Evolutionary conservation across 768 basidiomycete species (phyloP).

Genomic region (Pholiota microspora): DNA sequence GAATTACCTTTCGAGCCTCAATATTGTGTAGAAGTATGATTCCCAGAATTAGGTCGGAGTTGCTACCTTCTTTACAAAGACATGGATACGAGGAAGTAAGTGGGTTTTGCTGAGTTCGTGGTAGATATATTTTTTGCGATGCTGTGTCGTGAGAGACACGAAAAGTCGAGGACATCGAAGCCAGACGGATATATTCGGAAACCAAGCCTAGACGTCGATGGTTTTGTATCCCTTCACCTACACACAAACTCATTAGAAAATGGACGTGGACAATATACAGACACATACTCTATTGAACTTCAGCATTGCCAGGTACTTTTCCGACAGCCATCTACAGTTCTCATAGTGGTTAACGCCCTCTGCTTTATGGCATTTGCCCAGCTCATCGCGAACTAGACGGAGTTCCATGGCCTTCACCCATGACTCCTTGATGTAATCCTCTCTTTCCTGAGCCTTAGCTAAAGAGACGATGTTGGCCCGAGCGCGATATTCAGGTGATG

Average conservation of each 20-base stretch:
- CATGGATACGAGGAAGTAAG: background rate
- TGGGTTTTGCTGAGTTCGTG: background rate
- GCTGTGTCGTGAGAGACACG: background rate
- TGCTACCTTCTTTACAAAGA: background rate
- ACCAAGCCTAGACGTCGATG: conserved; percentile 45
- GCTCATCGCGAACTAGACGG: conserved; percentile 82
- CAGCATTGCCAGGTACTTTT: conserved; percentile 80
- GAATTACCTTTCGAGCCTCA: background rate
- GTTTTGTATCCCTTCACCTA: conserved; percentile 86
- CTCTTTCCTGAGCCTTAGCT: conserved; percentile 70
- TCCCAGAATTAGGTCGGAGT: background rate
- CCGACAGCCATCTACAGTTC: conserved; percentile 82
- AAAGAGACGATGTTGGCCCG: background rate
- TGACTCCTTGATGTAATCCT: conserved; percentile 80
- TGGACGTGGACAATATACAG: too few relatives aligned
- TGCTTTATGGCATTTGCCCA: conserved; percentile 82
- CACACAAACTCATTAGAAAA: background rate
- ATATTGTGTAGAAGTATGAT: background rate
- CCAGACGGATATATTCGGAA: conserved; percentile 7
- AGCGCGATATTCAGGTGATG: background rate
- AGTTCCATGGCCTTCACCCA: conserved; percentile 96
- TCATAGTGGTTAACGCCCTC: conserved; percentile 94
- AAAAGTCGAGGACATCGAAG: background rate
- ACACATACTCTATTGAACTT: conserved; percentile 73
- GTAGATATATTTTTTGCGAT: background rate